Evolutionary conservation across 2,329 filamentous ascomycete genomes (phyloP).

Genomic region (Apiospora rasikravindrae): DNA sequence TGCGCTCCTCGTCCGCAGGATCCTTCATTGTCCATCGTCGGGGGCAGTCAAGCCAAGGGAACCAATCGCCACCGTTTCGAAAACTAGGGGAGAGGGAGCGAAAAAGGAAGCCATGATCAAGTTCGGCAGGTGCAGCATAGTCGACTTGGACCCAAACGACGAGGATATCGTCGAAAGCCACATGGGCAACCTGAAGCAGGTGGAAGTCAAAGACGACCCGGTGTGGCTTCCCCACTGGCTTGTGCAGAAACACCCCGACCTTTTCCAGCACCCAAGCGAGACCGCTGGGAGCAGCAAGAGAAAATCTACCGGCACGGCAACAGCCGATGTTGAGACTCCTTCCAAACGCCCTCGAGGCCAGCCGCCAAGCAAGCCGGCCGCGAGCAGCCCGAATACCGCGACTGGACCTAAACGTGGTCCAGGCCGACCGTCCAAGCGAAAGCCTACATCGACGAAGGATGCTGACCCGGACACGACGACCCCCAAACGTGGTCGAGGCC

Average conservation of each 20-base stretch:
- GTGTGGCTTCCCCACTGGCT: slow-evolving; percentile 20
- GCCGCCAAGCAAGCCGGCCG: too few species aligned
- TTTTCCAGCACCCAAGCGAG: background rate
- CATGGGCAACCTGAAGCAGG: background rate
- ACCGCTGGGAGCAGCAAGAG: background rate
- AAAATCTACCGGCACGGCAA: background rate
- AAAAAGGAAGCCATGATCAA: background rate
- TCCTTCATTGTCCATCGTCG: background rate
- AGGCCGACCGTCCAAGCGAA: background rate
- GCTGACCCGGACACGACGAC: background rate
- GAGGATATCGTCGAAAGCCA: background rate
- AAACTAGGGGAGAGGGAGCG: background rate
- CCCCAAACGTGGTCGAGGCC: background rate
- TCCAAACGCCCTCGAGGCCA: too few species aligned
- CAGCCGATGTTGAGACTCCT: background rate
- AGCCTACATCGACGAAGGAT: background rate
- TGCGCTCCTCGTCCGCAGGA: background rate
- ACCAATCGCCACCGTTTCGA: background rate
- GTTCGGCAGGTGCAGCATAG: background rate
- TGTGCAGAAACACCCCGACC: background rate
- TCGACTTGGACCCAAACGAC: background rate
- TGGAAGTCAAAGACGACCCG: background rate
- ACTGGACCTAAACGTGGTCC: background rate
- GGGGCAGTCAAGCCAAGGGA: background rate
- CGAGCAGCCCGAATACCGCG: too few species aligned